Evolutionary conservation across 2,329 filamentous ascomycete species (phyloP).

Genomic region (Penicillium palitans): DNA sequence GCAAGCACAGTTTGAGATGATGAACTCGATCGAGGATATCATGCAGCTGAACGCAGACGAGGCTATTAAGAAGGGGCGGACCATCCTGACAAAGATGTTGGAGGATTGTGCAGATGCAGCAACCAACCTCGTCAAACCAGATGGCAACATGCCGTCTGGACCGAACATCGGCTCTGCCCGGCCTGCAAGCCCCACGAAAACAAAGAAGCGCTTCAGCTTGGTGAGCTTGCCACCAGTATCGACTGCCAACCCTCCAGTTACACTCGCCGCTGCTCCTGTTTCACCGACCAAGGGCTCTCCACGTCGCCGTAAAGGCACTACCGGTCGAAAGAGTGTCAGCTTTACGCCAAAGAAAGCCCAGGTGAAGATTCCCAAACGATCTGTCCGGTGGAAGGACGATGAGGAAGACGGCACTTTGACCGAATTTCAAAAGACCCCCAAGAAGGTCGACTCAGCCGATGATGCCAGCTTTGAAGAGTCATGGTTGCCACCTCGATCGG

Average conservation of each 20-base stretch:
- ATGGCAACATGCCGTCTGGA: slow-evolving; percentile 60
- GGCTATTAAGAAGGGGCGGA: slow-evolving; percentile 76
- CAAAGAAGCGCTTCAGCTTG: slow-evolving; percentile 57
- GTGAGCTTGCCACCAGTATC: slow-evolving; percentile 32
- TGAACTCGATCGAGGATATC: slow-evolving; percentile 78
- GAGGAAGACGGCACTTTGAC: slow-evolving; percentile 80
- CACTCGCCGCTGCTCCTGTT: slow-evolving; percentile 38
- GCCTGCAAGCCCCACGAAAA: slow-evolving; percentile 70
- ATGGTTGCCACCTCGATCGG: slow-evolving; percentile 44
- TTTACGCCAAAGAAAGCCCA: slow-evolving; percentile 73
- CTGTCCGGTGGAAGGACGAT: slow-evolving; percentile 90
- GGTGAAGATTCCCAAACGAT: slow-evolving; percentile 68
- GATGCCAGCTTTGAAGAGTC: slow-evolving; percentile 57
- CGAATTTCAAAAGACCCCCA: slow-evolving; percentile 88
- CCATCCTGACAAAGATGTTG: slow-evolving; percentile 74
- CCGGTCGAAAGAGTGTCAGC: slow-evolving; percentile 69
- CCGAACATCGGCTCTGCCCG: slow-evolving; percentile 69
- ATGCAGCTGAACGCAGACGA: slow-evolving; percentile 80
- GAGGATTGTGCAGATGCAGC: slow-evolving; percentile 72
- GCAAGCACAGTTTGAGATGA: slow-evolving; percentile 87
- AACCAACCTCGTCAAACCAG: slow-evolving; percentile 86
- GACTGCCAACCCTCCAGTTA: slow-evolving; percentile 29
- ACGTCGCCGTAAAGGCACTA: slow-evolving; percentile 67
- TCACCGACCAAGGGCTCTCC: slow-evolving; percentile 77
- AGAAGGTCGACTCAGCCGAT: slow-evolving; percentile 63